Base-by-base conservation (phyloP, 352 stramenopile species). In the Phytopythium litorale region DNA sequence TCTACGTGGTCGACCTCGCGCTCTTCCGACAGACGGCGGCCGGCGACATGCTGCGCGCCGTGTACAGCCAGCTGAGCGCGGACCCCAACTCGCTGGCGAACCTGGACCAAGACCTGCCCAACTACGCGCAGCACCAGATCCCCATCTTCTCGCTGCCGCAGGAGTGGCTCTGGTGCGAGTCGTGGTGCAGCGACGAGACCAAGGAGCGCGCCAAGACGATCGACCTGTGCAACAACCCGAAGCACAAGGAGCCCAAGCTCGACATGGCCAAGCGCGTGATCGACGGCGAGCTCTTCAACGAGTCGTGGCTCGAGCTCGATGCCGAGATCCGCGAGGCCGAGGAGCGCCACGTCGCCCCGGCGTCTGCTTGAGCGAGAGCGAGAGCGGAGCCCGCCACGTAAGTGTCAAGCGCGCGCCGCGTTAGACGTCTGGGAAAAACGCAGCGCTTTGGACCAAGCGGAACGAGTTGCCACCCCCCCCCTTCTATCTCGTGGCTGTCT, bases 121-220 rank as follows among this genome's bases (percentile, higher is more conserved):
- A 99, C 78, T 99, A 99, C 69, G 96, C 89, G 45, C 87, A 96
- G 62, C 78, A 93, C 57, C 83, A 96, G 64, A 97, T 99, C 54
- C 95, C 92, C 9, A 99, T 99, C 53, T 98, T 98, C 67, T 99
- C 93, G 38, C 78, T 99, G 38, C 87, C 87, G 79, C 97, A 94
- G 63, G 97, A 99, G 68, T 99, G 98, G 98, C 87, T 99, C 11
- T 99, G 98, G 98, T 99, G 98, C 71, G 98, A 99, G 69, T 97
- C 89, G 25, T 99, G 98, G 98, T 99, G 98, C 81, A 98, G 89
- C 59, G 97, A 99, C 56, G 96, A 98, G 60, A 98, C 93, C 18
- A 99, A 99, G 75, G 83, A 72, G 15, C 62, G 82, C 12, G 96
- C 97, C 25, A 99, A 99, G 84, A 99, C 98, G 6, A 99, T 99